Percentiles rank a stretch among this genome's conserved stretches.
Evolutionary conservation across 495 filamentous ascomycete genomes (phyloP).

Genomic region (Aspergillus asperescens): DNA sequence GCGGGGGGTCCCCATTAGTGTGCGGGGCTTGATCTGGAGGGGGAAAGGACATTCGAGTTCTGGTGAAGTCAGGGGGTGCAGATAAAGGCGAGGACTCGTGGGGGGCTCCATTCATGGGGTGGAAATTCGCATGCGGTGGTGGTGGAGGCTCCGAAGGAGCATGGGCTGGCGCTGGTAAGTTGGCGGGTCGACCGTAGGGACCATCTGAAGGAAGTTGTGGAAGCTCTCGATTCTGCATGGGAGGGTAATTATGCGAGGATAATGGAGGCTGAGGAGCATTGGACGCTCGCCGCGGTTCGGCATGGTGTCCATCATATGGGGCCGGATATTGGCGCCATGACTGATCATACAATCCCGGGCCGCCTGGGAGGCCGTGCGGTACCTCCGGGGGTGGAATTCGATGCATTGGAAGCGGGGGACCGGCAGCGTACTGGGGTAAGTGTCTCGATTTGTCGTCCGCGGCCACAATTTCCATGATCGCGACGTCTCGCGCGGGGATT

Average conservation of each 20-base stretch:
- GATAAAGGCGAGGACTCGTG: slow-evolving; percentile 36
- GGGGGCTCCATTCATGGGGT: slow-evolving; percentile 32
- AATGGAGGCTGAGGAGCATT: slow-evolving; percentile 27
- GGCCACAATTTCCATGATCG: slow-evolving; percentile 20
- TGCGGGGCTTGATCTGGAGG: slow-evolving; percentile 23
- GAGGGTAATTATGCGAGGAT: slow-evolving; percentile 29
- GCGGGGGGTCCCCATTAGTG: slow-evolving; percentile 25
- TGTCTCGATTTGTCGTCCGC: slow-evolving; percentile 20
- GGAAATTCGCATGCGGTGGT: slow-evolving; percentile 26
- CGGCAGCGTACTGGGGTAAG: slow-evolving; percentile 17
- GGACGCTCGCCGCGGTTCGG: slow-evolving; percentile 33
- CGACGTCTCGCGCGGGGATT: slow-evolving; percentile 9
- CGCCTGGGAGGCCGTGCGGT: slow-evolving; percentile 22
- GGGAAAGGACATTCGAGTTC: slow-evolving; percentile 32
- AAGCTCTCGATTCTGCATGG: slow-evolving; percentile 35
- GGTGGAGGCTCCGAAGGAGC: slow-evolving; percentile 24
- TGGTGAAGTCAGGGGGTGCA: slow-evolving; percentile 34
- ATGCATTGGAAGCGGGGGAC: slow-evolving; percentile 26
- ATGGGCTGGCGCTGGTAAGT: slow-evolving; percentile 30
- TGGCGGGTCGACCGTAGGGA: slow-evolving; percentile 34
- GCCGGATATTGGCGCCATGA: slow-evolving; percentile 35
- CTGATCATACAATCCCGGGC: slow-evolving; percentile 31
- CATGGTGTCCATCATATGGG: slow-evolving; percentile 27
- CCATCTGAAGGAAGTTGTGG: slow-evolving; percentile 37
- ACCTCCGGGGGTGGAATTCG: slow-evolving; percentile 33